Base-by-base conservation (phyloP, 2,329 filamentous ascomycete species). In the Chrysoporthe deuterocubensis region DNA sequence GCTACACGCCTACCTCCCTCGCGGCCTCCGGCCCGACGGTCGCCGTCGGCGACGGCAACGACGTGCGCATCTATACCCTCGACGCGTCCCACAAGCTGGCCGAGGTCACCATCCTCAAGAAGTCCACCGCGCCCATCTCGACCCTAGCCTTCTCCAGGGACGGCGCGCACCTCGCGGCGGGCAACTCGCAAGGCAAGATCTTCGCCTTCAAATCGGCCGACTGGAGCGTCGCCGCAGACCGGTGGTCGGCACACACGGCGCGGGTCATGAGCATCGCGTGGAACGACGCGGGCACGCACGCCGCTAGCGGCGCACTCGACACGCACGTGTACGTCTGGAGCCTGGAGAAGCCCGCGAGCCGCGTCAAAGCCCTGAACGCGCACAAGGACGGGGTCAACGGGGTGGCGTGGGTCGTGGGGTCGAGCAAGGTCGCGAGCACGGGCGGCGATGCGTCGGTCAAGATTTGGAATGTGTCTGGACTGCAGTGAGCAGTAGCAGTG, bases 331-430 rank as follows among this genome's bases (percentile, higher is more conserved):
- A 93, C 76, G 89, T 97, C 42, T 99, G 96, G 93, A 97, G 93
- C 77, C 79, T 97, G 66, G 84, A 82, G 50, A 92, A 93, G 76
- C 95, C 95, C 0, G 94, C 93, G 2, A 92, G 92, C 79, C 87
- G 95, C 72, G 87, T 96, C 72, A 95, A 96, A 82, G 90, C 89
- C 16, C 81, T 89, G 32, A 97, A 97, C 76, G 94, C 95, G 62
- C 96, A 99, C 81, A 97, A 97, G 81, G 96, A 98, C 76, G 96
- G 96, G 11, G 94, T 98, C 21, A 93, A 91, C 72, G 95, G 92
- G 18, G 91, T 98, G 18, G 86, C 86, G 14, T 99, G 95, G 83
- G 84, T 92, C 16, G 85, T 85, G 40, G 88, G 86, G 9, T 83
- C 84, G 67, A 79, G 79, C 21, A 92, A 87, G 80, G 84, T 98